Conservation (phyloP, 1,284 basidiomycete genomes). For the Ustilago xerochloae region DNA sequence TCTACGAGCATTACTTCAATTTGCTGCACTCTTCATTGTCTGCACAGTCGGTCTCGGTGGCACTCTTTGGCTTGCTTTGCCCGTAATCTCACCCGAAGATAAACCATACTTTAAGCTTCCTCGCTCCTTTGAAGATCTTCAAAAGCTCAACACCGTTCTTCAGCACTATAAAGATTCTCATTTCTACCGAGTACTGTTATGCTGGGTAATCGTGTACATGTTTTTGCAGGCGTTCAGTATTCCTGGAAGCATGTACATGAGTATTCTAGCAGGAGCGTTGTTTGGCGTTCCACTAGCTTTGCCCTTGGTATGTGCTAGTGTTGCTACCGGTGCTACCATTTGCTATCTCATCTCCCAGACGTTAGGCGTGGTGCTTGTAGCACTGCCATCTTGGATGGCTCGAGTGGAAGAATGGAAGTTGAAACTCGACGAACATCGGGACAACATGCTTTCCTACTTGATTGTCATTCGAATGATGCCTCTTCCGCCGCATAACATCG, state of each 20-base stretch:
- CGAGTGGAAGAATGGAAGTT: conserved; percentile 83
- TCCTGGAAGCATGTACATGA: conserved; percentile 97
- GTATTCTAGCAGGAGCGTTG: conserved; percentile 93
- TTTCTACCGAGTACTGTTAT: conserved; percentile 67
- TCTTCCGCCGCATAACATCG: conserved; percentile 79
- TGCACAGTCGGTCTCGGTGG: conserved; percentile 46
- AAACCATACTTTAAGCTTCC: conserved; percentile 65
- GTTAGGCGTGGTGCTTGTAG: conserved; percentile 73
- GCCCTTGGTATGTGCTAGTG: conserved; percentile 88
- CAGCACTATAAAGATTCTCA: conserved; percentile 69
- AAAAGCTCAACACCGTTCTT: conserved; percentile 65
- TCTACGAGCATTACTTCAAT: conserved; percentile 35
- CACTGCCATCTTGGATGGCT: conserved; percentile 78
- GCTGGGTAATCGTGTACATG: conserved; percentile 77
- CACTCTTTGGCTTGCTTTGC: conserved; percentile 55
- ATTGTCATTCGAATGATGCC: conserved; percentile 87
- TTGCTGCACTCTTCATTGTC: conserved; percentile 52
- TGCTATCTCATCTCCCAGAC: conserved; percentile 92
- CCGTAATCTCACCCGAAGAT: conserved; percentile 50
- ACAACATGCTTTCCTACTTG: conserved; percentile 86
- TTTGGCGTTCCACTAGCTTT: conserved; percentile 92
- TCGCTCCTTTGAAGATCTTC: conserved; percentile 68
- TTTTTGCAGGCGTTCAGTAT: conserved; percentile 96
- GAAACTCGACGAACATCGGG: conserved; percentile 78
- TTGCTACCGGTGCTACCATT: conserved; percentile 88